A percentile compares a stretch with the other conserved stretches of the same genome.
Conservation (phyloP, 2,329 filamentous ascomycete species). For the Lachnum nothofagi region DNA sequence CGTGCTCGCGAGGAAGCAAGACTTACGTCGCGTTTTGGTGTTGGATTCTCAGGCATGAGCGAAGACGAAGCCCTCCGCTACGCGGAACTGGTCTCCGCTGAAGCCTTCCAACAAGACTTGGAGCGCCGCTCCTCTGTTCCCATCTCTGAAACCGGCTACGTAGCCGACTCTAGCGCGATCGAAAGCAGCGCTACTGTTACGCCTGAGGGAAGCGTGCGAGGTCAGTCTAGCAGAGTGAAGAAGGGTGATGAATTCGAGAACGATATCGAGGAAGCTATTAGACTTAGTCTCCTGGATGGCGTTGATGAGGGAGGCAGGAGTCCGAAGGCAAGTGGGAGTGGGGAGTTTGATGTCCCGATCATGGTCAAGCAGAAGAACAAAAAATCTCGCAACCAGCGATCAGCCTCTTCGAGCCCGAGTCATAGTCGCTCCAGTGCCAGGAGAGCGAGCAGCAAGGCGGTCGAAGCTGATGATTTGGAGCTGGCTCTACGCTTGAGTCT, state of each 20-base stretch:
- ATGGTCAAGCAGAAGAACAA: constrained; percentile 44
- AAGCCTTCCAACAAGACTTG: constrained; percentile 53
- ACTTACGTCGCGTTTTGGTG: constrained; percentile 75
- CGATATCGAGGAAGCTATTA: constrained; percentile 59
- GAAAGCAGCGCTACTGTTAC: constrained; percentile 45
- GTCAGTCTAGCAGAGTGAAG: constrained; percentile 21
- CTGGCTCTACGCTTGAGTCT: constrained; percentile 57
- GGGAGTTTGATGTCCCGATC: constrained; percentile 49
- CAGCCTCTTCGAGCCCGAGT: constrained; percentile 33
- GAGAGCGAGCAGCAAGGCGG: constrained; percentile 12
- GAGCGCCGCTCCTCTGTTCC: constrained; percentile 43
- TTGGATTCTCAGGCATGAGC: constrained; percentile 64
- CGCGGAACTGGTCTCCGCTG: constrained; percentile 61
- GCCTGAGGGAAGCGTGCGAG: constrained; percentile 49
- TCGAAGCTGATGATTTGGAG: constrained; percentile 50
- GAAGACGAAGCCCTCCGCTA: constrained; percentile 63
- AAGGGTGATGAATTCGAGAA: constrained; percentile 49
- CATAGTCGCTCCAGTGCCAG: constrained; percentile 31
- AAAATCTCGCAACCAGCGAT: constrained; percentile 22
- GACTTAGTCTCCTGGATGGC: constrained; percentile 55
- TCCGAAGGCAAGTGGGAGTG: constrained; percentile 41
- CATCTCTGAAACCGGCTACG: constrained; percentile 43
- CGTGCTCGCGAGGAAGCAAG: constrained; percentile 63
- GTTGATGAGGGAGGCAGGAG: constrained; percentile 45
- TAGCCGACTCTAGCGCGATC: constrained; percentile 40